A percentile compares a stretch with the other conserved stretches of the same genome.
phyloP scores from a whole-genome alignment of 495 filamentous ascomycete genomes.

The Articulospora tetracladia region DNA sequence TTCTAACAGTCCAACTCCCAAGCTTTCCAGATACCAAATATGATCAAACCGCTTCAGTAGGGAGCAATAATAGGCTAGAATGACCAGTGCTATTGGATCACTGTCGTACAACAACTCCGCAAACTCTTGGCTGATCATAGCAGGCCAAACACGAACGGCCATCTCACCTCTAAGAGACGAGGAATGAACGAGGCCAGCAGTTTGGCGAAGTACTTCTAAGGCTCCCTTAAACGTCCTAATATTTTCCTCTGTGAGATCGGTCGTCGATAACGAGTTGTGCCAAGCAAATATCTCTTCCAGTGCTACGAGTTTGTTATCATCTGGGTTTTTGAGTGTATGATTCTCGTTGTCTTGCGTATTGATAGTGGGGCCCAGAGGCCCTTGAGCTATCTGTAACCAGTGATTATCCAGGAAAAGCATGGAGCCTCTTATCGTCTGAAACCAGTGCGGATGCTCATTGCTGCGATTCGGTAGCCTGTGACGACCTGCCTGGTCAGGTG shows the following conservation, averaged over 20 bases:
- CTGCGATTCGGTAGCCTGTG: neutral
- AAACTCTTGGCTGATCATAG: neutral
- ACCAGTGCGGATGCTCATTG: slow-evolving; percentile 10
- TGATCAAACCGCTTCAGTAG: slow-evolving; percentile 31
- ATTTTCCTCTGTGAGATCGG: slow-evolving; percentile 15
- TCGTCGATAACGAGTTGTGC: too few species aligned
- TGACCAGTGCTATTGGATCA: slow-evolving; percentile 32
- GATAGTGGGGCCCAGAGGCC: neutral
- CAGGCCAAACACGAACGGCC: slow-evolving; percentile 18
- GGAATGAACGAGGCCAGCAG: slow-evolving; percentile 20
- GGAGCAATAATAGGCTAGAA: slow-evolving; percentile 37
- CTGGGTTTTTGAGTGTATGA: neutral
- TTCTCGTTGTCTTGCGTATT: neutral
- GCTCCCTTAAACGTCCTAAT: slow-evolving; percentile 14
- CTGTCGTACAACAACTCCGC: slow-evolving; percentile 13
- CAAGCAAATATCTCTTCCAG: slow-evolving; percentile 9
- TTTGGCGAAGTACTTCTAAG: slow-evolving; percentile 5
- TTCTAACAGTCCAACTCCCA: slow-evolving; percentile 29
- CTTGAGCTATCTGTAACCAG: slow-evolving; percentile 1
- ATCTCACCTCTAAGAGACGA: slow-evolving; percentile 10
- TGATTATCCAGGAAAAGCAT: neutral
- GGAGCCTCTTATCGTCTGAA: slow-evolving; percentile 6
- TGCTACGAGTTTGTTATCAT: slow-evolving; percentile 6
- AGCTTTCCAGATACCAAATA: slow-evolving; percentile 36
- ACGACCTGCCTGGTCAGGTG: slow-evolving; percentile 1